phyloP scores from a whole-genome alignment of 805 yeast species.

The Cyberlindnera suaveolens region DNA sequence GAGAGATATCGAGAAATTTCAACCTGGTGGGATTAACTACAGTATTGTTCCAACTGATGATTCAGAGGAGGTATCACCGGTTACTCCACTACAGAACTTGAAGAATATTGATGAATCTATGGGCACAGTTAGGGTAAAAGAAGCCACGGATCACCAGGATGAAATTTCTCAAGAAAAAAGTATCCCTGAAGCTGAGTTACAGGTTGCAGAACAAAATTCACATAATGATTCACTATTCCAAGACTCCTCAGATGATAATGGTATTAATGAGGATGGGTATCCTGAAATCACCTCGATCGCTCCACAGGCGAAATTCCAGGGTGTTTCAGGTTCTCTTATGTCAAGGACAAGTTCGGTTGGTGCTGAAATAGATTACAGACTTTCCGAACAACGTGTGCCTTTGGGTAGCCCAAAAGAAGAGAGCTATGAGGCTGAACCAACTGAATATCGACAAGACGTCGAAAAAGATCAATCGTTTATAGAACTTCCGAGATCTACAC shows the following conservation, averaged over 20 bases:
- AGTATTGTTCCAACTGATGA: slow-evolving; percentile 3
- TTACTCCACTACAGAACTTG: slow-evolving; percentile 13
- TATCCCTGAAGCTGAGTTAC: not conserved
- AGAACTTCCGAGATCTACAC: not conserved
- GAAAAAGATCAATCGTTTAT: too few relatives aligned
- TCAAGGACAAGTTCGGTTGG: not conserved
- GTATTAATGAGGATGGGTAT: too few relatives aligned
- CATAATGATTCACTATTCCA: slow-evolving; percentile 12
- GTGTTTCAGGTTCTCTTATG: not conserved
- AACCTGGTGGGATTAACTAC: slow-evolving; percentile 8
- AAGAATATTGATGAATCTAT: not conserved
- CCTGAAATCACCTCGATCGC: too few relatives aligned
- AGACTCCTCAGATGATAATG: slow-evolving; percentile 16
- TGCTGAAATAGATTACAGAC: not conserved
- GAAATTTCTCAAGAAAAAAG: not conserved
- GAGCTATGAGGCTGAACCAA: not conserved
- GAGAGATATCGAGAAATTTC: slow-evolving; percentile 23
- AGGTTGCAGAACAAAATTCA: not conserved
- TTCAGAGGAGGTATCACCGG: slow-evolving; percentile 15
- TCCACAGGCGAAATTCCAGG: too few relatives aligned
- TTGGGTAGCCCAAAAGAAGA: not conserved
- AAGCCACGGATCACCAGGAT: not conserved
- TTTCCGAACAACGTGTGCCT: not conserved
- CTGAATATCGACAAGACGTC: not conserved
- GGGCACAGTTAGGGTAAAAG: not conserved